A percentile compares a stretch with the other conserved stretches of the same genome.
Conservation (phyloP, 2,329 filamentous ascomycete species). For the Hypoxylon sp. region DNA sequence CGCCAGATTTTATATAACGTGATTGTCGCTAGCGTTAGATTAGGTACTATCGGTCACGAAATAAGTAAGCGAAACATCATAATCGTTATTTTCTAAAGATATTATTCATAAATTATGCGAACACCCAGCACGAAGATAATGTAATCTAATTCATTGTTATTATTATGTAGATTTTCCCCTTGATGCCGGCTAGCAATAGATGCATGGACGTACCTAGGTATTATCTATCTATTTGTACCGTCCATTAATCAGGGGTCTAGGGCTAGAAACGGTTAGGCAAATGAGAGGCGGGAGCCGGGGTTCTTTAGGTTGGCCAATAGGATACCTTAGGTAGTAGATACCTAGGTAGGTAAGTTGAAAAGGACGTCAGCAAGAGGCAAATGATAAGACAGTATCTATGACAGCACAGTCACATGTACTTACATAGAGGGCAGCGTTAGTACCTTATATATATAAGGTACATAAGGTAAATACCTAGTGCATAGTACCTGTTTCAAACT, state of each 20-base stretch:
- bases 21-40: no score
- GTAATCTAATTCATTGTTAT: background rate
- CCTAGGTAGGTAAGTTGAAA: no score
- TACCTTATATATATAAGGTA: no score
- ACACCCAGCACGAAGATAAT: background rate
- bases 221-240: background rate
- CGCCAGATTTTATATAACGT: background rate
- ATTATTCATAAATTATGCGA: background rate
- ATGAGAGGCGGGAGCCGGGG: background rate
- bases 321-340: no score
- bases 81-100: conserved; percentile 36
- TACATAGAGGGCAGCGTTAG: no score
- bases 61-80: conserved; percentile 24
- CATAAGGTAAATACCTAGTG: no score
- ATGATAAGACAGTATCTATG: background rate
- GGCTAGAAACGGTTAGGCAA: conserved; percentile 1
- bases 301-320: background rate
- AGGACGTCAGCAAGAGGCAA: background rate
- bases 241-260: background rate
- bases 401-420: no score
- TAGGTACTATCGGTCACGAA: no score
- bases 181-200: background rate
- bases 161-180: background rate
- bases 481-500: no score
- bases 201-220: no score